Conservation (phyloP, 1,139 yeast species). For the Candida buenavistaensis region DNA sequence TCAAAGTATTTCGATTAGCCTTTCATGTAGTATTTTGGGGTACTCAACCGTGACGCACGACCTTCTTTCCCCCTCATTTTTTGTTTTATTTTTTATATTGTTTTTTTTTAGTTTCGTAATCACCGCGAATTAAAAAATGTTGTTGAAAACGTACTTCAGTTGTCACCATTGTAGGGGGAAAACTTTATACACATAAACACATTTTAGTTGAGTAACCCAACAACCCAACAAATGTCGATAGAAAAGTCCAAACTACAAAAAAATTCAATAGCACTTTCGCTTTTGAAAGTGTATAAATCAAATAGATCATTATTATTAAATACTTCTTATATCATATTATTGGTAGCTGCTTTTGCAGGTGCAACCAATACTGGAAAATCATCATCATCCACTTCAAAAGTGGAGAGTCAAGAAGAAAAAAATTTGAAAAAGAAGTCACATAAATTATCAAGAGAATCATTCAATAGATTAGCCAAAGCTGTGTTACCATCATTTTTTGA, state of each 20-base stretch:
- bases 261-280: slow-evolving; percentile 20
- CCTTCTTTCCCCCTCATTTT: no score
- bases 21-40: no score
- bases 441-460: slow-evolving; percentile 35
- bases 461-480: slow-evolving; percentile 33
- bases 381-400: slow-evolving; percentile 2
- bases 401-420: slow-evolving; percentile 10
- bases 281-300: slow-evolving; percentile 41
- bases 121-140: no score
- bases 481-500: slow-evolving; percentile 39
- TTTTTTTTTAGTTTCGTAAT: no score
- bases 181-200: neutral
- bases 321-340: slow-evolving; percentile 47
- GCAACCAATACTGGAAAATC: slow-evolving; percentile 34
- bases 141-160: no score
- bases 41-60: no score
- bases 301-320: slow-evolving; percentile 51
- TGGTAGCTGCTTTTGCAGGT: slow-evolving; percentile 48
- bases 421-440: slow-evolving; percentile 22
- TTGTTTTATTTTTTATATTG: no score
- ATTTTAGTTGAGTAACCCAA: neutral
- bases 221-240: slow-evolving; percentile 6
- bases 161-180: slow-evolving; percentile 3
- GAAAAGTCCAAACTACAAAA: slow-evolving; percentile 8
- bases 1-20: no score